Evolutionary conservation across 2,329 filamentous ascomycete genomes (phyloP), one percentile per base, ranked within the genome.

Genomic region (Onygenales sp.): DNA sequence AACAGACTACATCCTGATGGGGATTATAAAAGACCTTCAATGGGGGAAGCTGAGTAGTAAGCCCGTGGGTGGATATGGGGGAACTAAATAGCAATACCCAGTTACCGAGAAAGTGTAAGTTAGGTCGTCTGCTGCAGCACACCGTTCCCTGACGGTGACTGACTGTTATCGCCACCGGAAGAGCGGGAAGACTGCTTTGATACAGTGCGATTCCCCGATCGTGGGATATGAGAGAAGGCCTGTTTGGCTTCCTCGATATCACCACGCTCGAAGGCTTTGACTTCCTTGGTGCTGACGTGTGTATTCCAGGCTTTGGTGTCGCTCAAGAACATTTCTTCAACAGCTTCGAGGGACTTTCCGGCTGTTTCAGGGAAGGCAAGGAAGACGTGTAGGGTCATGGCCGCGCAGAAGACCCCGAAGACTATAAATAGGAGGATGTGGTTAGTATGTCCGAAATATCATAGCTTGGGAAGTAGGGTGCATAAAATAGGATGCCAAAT

Each of bases 291-390:
- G 9, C 32, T 33, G 31, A 54, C 39, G 11, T 38, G 33, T 10
- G 52, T 54, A n/a, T 49, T 54, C 52, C 52, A 54, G n/a, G 52
- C 52, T 21, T 45, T 45, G 13, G 10, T 43, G 13, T 32, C 10
- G 3, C 4, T 8, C 2, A 8, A 3, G 42, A 88, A 87, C 54
- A 87, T 80, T 9, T 82, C 80, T 56, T 85, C 83, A 70, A 87
- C 82, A 66, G 87, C 83, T 64, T 88, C 85, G 1, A 87, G 77
- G 0, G 82, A 82, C 67, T 80, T 84, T 7, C 83, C 83, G 50
- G 80, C 79, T 0, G 84, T 87, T 67, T 86, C 77, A 0, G 82
- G 83, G 55, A 79, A 80, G 7, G 73, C 66, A 54, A 87, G 71
- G 64, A 78, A 77, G 64, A 84, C 80, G 68, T 87, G 83, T 43